Evolutionary conservation across 23 red algal species (phyloP).

Genomic region (Gracilaria domingensis): DNA sequence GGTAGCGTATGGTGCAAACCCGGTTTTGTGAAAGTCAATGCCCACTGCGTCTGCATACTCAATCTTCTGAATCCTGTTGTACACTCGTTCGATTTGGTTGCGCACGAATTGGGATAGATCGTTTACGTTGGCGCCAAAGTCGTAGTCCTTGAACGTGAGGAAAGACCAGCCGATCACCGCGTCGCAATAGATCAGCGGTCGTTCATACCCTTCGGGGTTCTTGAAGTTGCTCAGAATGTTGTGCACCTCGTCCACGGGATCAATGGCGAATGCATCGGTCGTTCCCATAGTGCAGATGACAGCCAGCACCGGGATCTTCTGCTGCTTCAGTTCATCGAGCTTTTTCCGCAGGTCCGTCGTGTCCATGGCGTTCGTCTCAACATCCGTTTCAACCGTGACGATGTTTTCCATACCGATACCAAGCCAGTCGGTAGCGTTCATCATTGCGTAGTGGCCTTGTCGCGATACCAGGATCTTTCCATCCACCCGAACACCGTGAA

Average conservation of each 20-base stretch:
- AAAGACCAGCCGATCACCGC: conserved; percentile 50
- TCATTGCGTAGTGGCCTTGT: conserved; percentile 65
- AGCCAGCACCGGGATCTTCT: conserved; percentile 23
- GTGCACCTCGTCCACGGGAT: conserved; percentile 36
- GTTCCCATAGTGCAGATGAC: conserved; percentile 66
- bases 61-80: conserved; percentile 41
- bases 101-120: neutral
- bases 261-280: conserved; percentile 63
- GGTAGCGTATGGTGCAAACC: conserved; percentile 45
- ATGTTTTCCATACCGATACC: conserved; percentile 53
- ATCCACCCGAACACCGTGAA: conserved; percentile 5
- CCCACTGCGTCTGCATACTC: conserved; percentile 50
- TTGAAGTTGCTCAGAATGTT: neutral
- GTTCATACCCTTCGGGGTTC: conserved; percentile 7
- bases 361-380: conserved; percentile 54
- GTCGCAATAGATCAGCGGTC: conserved; percentile 52
- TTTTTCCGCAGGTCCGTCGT: conserved; percentile 19
- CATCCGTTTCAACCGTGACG: conserved; percentile 37
- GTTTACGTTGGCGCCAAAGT: conserved; percentile 34
- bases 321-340: neutral
- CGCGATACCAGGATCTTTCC: conserved; percentile 50
- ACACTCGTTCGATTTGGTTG: conserved; percentile 19
- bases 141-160: conserved; percentile 45
- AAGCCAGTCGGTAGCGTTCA: conserved; percentile 62
- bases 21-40: conserved; percentile 69